phyloP scores from a whole-genome alignment of 2,329 filamentous ascomycete genomes.

The Fusarium sp. region DNA sequence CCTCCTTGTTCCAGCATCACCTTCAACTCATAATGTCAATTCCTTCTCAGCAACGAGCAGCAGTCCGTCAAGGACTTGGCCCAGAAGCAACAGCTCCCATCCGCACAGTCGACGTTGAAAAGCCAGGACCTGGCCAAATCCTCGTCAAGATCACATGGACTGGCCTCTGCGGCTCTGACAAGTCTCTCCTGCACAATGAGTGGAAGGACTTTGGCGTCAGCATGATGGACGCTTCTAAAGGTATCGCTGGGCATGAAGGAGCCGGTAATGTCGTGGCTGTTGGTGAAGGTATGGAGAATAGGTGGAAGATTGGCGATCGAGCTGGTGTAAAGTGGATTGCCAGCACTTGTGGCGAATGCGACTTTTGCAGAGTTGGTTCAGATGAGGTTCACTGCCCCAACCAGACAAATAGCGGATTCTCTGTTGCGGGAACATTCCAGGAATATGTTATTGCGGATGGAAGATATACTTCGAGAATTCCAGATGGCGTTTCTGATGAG shows the following conservation, averaged over 20 bases:
- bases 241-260: conserved; percentile 77
- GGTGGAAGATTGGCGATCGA: conserved; percentile 78
- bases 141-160: conserved; percentile 41
- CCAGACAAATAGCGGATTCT: conserved; percentile 83
- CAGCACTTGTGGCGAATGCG: conserved; percentile 80
- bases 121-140: conserved; percentile 36
- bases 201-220: conserved; percentile 37
- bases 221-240: conserved; percentile 28
- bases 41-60: conserved; percentile 34
- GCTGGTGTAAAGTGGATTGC: conserved; percentile 92
- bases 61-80: conserved; percentile 37
- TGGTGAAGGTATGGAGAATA: conserved; percentile 77
- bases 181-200: conserved; percentile 40
- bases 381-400: conserved; percentile 84
- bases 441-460: conserved; percentile 88
- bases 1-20: accelerated
- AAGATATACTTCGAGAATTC: conserved; percentile 80
- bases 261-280: conserved; percentile 84
- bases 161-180: conserved; percentile 42
- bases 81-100: conserved; percentile 22
- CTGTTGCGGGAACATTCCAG: conserved; percentile 89
- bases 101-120: conserved; percentile 29
- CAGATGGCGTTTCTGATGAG: conserved; percentile 77
- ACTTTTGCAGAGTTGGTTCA: conserved; percentile 76
- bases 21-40: conserved; percentile 19